A percentile compares a stretch with the other conserved stretches of the same genome.
Conservation (phyloP, 257 asterid species). For the Lavandula angustifolia region DNA sequence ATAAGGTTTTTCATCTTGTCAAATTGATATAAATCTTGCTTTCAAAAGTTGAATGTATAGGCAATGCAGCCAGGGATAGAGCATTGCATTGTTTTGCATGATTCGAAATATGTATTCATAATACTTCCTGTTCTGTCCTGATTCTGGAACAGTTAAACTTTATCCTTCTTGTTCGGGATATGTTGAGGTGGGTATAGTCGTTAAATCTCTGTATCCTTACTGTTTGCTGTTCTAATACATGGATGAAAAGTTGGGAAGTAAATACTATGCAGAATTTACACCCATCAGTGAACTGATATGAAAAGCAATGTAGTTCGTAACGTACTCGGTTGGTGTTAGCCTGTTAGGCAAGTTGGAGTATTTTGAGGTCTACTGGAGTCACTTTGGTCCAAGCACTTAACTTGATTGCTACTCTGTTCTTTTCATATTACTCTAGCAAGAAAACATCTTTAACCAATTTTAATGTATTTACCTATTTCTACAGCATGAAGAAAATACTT, state of each 20-base stretch:
- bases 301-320: neutral
- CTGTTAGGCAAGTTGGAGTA: neutral
- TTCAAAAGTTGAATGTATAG: neutral
- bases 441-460: neutral
- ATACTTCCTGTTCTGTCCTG: neutral
- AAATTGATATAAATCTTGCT: neutral
- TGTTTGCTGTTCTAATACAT: neutral
- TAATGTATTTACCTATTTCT: slow-evolving; percentile 10
- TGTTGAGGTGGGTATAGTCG: neutral
- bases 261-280: neutral
- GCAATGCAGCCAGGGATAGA: neutral
- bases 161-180: no score
- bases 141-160: no score
- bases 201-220: neutral
- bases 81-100: neutral
- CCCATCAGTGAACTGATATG: neutral
- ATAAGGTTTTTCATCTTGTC: slow-evolving; percentile 1
- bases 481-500: slow-evolving; percentile 67
- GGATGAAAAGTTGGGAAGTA: slow-evolving; percentile 4
- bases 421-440: no score
- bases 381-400: slow-evolving; percentile 1
- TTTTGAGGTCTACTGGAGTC: neutral
- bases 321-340: neutral
- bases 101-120: neutral
- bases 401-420: neutral